Percentiles rank a stretch among this genome's conserved stretches.
Conservation (phyloP, 2,329 filamentous ascomycete species). For the Atkinsonella texensis region DNA sequence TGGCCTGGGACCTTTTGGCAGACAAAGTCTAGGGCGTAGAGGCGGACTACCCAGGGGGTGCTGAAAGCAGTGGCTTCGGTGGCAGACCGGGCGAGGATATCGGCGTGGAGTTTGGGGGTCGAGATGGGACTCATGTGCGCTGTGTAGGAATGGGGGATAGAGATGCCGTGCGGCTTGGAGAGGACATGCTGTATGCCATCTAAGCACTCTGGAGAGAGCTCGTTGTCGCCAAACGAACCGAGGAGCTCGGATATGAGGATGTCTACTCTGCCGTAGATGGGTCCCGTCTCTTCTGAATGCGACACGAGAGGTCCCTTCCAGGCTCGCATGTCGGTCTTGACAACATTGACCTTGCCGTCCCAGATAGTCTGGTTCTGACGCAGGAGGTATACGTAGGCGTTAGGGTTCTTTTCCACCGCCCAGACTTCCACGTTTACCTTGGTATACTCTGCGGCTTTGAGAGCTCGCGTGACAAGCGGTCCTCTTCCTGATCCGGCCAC, state of each 20-base stretch:
- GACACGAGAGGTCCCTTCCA: constrained; percentile 71
- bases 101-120: constrained; percentile 72
- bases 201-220: constrained; percentile 89
- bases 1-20: constrained; percentile 49
- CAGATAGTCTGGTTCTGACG: constrained; percentile 76
- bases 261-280: constrained; percentile 59
- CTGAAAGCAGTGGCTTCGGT: constrained; percentile 65
- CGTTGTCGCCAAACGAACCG: constrained; percentile 93
- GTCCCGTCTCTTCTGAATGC: constrained; percentile 27
- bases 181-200: constrained; percentile 91
- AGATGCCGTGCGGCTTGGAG: constrained; percentile 68
- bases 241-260: constrained; percentile 90
- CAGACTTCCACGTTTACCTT: constrained; percentile 74
- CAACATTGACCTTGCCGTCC: constrained; percentile 67
- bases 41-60: constrained; percentile 87
- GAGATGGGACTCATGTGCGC: constrained; percentile 89
- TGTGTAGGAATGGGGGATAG: constrained; percentile 86
- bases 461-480: constrained; percentile 75
- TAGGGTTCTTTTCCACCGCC: constrained; percentile 96
- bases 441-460: constrained; percentile 66
- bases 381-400: constrained; percentile 87
- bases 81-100: constrained; percentile 52
- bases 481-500: constrained; percentile 91
- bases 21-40: constrained; percentile 82
- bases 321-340: constrained; percentile 94